Evolutionary conservation across 768 basidiomycete species (phyloP).

Genomic region (Tricholoma furcatifolium): DNA sequence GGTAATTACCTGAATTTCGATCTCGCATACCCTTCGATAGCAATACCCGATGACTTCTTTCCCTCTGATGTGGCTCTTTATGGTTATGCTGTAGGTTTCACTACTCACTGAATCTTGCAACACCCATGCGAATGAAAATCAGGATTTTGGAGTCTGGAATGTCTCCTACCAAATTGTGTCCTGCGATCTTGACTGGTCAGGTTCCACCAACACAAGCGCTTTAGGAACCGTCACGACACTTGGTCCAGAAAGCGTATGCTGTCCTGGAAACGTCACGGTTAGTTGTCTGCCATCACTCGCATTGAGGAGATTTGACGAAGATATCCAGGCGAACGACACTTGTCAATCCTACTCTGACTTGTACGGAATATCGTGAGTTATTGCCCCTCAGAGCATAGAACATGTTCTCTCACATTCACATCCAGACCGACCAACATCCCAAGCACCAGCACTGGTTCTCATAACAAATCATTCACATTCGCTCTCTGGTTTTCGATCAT

Average conservation of each 20-base stretch:
- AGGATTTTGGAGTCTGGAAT: conserved; percentile 92
- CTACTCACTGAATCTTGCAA: not conserved
- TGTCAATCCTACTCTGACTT: conserved; percentile 74
- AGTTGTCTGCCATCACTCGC: conserved; percentile 11
- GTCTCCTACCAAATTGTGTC: conserved; percentile 65
- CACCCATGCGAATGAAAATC: not conserved
- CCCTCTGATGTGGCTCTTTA: conserved; percentile 69
- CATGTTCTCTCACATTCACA: not conserved
- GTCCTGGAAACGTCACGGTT: conserved; percentile 68
- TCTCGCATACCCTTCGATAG: conserved; percentile 70
- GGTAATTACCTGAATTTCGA: conserved; percentile 79
- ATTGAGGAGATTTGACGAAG: conserved; percentile 1
- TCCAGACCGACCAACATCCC: conserved; percentile 40
- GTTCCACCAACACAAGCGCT: conserved; percentile 54
- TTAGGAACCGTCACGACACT: conserved; percentile 65
- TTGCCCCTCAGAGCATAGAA: not conserved
- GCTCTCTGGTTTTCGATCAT: not conserved
- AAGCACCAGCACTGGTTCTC: not conserved
- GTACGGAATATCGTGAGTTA: conserved; percentile 60
- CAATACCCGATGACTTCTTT: conserved; percentile 72
- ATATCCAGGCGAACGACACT: conserved; percentile 43
- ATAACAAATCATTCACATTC: not conserved
- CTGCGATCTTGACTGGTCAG: conserved; percentile 64
- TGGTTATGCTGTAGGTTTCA: conserved; percentile 43
- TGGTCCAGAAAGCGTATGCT: conserved; percentile 60